Conservation (phyloP, 495 filamentous ascomycete genomes). For the Penicillium coprophilum region DNA sequence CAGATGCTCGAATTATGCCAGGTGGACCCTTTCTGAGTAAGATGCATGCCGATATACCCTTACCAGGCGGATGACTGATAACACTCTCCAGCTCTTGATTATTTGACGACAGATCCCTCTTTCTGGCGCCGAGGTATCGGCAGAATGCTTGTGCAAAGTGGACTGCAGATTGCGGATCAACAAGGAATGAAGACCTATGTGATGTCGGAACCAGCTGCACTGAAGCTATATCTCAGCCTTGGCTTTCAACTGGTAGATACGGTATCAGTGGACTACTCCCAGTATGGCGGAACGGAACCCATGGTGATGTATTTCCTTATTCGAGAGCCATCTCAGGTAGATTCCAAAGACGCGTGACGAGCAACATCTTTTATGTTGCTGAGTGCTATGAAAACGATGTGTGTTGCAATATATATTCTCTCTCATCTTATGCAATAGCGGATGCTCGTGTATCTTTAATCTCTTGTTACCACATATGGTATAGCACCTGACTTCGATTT, state of each 20-base stretch:
- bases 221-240: slow-evolving; percentile 20
- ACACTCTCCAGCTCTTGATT: slow-evolving; percentile 8
- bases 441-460: too few relatives aligned
- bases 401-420: too few relatives aligned
- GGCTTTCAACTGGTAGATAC: slow-evolving; percentile 18
- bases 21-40: slow-evolving; percentile 13
- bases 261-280: slow-evolving; percentile 15
- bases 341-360: too few relatives aligned
- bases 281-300: slow-evolving; percentile 11
- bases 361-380: too few relatives aligned
- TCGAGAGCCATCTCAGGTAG: not conserved
- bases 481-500: too few relatives aligned
- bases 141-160: slow-evolving; percentile 19
- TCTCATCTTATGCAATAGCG: too few relatives aligned
- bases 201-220: slow-evolving; percentile 20
- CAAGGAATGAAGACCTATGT: slow-evolving; percentile 20
- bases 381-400: too few relatives aligned
- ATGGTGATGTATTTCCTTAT: slow-evolving; percentile 11
- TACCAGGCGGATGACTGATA: not conserved
- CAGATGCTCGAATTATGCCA: slow-evolving; percentile 7
- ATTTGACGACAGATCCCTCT: slow-evolving; percentile 15
- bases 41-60: not conserved
- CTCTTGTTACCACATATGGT: too few relatives aligned
- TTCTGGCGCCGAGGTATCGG: slow-evolving; percentile 18
- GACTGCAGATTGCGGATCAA: slow-evolving; percentile 14